Evolutionary conservation across 176 grass and related monocot genomes (phyloP), one percentile per base, ranked within the genome.

Genomic region (Calamus simplicifolius): DNA sequence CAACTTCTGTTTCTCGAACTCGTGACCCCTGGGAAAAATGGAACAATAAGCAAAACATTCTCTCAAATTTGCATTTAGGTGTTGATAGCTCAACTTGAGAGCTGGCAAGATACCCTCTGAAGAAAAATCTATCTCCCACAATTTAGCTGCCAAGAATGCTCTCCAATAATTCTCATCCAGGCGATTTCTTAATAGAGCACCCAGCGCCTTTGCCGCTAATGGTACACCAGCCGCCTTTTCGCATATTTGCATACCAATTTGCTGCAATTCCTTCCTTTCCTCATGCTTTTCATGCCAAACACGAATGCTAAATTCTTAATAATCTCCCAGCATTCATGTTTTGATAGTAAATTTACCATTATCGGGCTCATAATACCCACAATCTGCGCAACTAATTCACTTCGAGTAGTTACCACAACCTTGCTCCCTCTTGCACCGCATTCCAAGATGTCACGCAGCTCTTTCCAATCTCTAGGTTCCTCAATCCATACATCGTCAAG

Each of bases 11-110:
- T 52, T 87, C 28, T 78, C 31, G 38, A 82, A 82, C 17, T 67
- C 38, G 61, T 77, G 69, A 6, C 62, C 52, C 14, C 27, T 50
- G 0, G 79, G 84, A 57, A 87, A 87, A 23, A 82, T 55, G 16
- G 79, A 75, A 74, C 63, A 74, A 27, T 62, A 78, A 50, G 55
- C 6, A 58, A 87, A 75, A 31, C 73, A 66, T 51, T 78, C 71
- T 18, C 58, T 74, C n/a, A 81, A 62, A 38, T 74, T 55, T 57
- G 59, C 19, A 55, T 48, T 72, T 57, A 86, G 62, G 54, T 77
- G 27, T 69, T 69, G 55, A 25, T 43, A 81, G 5, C 64, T 35
- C 28, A 73, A 57, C 27, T 21, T 49, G 14, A 86, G 35, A 30
- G 72, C 55, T 50, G 77, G 67, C 19, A 80, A 28, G 18, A 79